These are phyloP conservation scores for Microsporum ferrugineum DNA, from an alignment of 2,329 filamentous ascomycete species.

Conservation along the genomic window DNA sequence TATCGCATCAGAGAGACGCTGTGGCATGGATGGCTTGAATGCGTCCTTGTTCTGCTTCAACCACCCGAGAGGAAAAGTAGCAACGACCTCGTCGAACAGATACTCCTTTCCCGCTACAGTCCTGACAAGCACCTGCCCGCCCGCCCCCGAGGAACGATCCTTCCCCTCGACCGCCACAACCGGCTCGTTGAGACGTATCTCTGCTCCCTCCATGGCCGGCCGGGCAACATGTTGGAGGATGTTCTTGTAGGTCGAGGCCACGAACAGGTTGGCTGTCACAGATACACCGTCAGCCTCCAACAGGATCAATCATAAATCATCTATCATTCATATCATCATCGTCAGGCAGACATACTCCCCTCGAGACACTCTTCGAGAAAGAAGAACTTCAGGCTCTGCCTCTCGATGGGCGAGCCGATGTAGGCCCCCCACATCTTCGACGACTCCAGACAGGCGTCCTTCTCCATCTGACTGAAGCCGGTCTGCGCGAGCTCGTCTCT, in stretches of 20 bases:
- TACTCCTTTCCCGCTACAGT: constrained; percentile 27
- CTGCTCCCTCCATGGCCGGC: constrained; percentile 37
- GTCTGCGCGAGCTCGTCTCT: constrained; percentile 37
- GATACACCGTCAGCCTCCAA: constrained; percentile 6
- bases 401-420: constrained; percentile 48
- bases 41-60: constrained; percentile 38
- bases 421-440: constrained; percentile 54
- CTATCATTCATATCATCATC: background rate
- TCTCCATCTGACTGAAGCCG: constrained; percentile 30
- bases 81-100: constrained; percentile 41
- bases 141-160: constrained; percentile 13
- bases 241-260: constrained; percentile 49
- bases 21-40: constrained; percentile 37
- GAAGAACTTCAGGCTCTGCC: constrained; percentile 53
- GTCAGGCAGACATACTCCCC: constrained; percentile 34
- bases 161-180: constrained; percentile 30
- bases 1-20: constrained; percentile 35
- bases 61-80: constrained; percentile 45
- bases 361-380: constrained; percentile 57
- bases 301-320: background rate
- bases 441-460: constrained; percentile 41
- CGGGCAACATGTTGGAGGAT: constrained; percentile 45
- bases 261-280: constrained; percentile 46
- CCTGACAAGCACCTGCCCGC: constrained; percentile 36
- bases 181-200: constrained; percentile 39